Base-by-base conservation (phyloP, 441 rosid species). In the Euphorbia celastroides region DNA sequence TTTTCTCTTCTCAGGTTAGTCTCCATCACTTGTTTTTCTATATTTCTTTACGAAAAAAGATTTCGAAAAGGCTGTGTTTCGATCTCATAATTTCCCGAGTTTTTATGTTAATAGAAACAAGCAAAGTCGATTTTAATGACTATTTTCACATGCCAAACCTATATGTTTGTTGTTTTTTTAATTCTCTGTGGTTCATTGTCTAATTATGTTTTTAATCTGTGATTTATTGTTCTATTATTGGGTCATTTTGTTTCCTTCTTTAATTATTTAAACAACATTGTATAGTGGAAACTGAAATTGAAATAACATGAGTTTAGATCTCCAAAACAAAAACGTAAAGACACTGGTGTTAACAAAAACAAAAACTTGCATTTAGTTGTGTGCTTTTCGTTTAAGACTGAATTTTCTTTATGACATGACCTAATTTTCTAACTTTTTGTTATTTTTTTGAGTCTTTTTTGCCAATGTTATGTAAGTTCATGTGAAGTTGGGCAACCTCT, bases 1-100 rank as follows among this genome's bases (percentile, higher is more conserved):
- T 48, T 48, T n/a, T 48, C 52, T 48, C 52, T 48, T 48, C 52
- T 17, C 22, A 55, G 59, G 59, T 54, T 12, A 22, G 57, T 54
- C 28, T 54, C 30, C 4, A 54, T 11, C 6, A 52, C 50, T 44
- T 13, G 0, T 44, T 1, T 3, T 38, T 38, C 1, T 44, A 6
- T 44, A 3, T 44, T 44, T 44, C 2, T 44, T 11, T 44, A 1
- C 5, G 11, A 38, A 1, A 38, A 38, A 1, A 11, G 12, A 3
- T 3, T 38, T 9, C 11, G 44, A 34, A 4, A 34, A 9, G 4
- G 38, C n/a, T n/a, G n/a, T n/a, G n/a, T n/a, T n/a, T n/a, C n/a
- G n/a, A n/a, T n/a, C n/a, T n/a, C n/a, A n/a, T n/a, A n/a, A n/a
- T n/a, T n/a, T n/a, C n/a, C n/a, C n/a, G n/a, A n/a, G n/a, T n/a